These are phyloP conservation scores for Ilex paraguariensis DNA, from an alignment of 305 asterid genomes.

Conservation along the genomic window DNA sequence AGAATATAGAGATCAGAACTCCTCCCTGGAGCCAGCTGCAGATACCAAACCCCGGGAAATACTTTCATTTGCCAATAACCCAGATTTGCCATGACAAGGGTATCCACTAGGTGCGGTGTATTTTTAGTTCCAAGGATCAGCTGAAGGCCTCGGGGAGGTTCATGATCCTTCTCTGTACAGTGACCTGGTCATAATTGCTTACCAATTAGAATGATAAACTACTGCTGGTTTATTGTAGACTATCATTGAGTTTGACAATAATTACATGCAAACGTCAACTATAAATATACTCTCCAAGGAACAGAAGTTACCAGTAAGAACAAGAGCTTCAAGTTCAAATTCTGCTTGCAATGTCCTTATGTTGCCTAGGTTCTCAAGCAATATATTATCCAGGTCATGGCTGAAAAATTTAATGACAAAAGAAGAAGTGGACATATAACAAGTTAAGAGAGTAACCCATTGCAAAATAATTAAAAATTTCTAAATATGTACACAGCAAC, in stretches of 20 bases:
- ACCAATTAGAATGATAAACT: constrained; percentile 15
- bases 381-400: constrained; percentile 93
- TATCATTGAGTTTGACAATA: too few species aligned
- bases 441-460: constrained; percentile 1
- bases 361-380: constrained; percentile 94
- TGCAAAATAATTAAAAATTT: not conserved
- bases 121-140: constrained; percentile 90
- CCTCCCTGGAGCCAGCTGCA: constrained; percentile 96
- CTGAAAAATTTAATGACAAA: constrained; percentile 36
- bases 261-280: constrained; percentile 1
- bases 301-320: constrained; percentile 67
- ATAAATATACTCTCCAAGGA: constrained; percentile 9
- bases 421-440: constrained; percentile 12
- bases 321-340: constrained; percentile 95
- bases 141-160: constrained; percentile 96
- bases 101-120: constrained; percentile 88
- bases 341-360: constrained; percentile 93
- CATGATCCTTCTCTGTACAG: constrained; percentile 99
- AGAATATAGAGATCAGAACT: constrained; percentile 88
- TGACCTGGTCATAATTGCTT: constrained; percentile 57
- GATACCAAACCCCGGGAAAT: constrained; percentile 96
- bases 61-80: constrained; percentile 99
- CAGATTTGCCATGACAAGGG: constrained; percentile 99
- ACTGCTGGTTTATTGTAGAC: too few species aligned
- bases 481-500: not conserved